These are phyloP conservation scores for Gossypium thurberi DNA, from an alignment of 345 rosid genomes.

Conservation along the genomic window DNA sequence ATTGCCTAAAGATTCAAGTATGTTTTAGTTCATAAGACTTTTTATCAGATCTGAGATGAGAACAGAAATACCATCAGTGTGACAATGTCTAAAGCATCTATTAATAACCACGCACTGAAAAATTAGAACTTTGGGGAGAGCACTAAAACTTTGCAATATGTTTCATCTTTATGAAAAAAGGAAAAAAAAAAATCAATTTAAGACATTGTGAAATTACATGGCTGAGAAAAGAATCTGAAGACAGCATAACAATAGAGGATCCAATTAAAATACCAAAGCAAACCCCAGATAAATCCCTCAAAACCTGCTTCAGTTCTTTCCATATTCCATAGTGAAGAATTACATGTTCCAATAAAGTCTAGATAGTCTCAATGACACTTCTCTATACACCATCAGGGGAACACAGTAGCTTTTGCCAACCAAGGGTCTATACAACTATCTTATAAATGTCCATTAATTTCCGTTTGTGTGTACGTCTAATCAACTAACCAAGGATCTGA, in stretches of 20 bases:
- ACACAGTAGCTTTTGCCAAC: neutral
- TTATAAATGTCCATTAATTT: neutral
- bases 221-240: neutral
- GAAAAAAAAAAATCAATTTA: neutral
- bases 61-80: neutral
- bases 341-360: neutral
- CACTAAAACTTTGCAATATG: neutral
- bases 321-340: neutral
- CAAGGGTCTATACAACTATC: neutral
- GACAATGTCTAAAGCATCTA: conserved; percentile 10
- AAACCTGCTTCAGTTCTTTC: neutral
- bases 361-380: neutral
- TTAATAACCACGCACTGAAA: neutral
- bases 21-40: neutral
- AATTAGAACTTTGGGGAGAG: neutral
- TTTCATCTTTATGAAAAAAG: neutral
- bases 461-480: neutral
- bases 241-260: neutral
- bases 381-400: neutral
- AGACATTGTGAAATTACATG: conserved; percentile 23
- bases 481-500: neutral
- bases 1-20: conserved; percentile 50
- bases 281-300: neutral
- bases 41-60: neutral
- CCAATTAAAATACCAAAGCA: neutral